Evolutionary conservation across 1,284 basidiomycete genomes (phyloP), one percentile per base, ranked within the genome.

Genomic region (Pseudozyma sp.): DNA sequence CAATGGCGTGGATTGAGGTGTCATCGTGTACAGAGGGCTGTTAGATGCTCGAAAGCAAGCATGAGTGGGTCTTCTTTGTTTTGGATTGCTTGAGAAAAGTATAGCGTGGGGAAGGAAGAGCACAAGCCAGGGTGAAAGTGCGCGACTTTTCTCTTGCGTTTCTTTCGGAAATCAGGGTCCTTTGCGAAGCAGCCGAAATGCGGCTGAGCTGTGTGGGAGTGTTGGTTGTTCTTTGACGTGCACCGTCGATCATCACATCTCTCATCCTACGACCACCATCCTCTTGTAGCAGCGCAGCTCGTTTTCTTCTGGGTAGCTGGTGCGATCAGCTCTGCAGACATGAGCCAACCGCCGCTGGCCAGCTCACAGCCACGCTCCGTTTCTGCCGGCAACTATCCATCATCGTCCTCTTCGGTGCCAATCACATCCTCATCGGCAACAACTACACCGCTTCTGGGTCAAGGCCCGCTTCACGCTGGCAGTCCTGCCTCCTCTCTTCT

Each of bases 371-470:
- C 60, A n/a, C 67, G 61, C 16, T 69, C 67, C 31, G 56, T 52
- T 19, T 64, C 67, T 16, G 67, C 67, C 4, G 67, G 67, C 60
- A 64, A 69, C 50, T 59, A 69, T n/a, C 61, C 67, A 17, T 59
- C 65, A 13, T 51, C 52, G 5, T 61, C 65, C 16, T 56, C 61
- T 3, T 56, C 61, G 4, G 35, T 45, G 19, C 43, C 60, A 24
- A 48, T 51, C 19, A 24, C 52, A 7, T 54, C 67, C 6, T 29
- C 33, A 24, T 69, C 67, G 2, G 49, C 52, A 14, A 64, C 56
- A 14, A 34, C 60, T 0, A 69, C 67, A 6, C 67, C 67, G 19
- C 33, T 64, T 16, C 48, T 69, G 4, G 52, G 48, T 9, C 67
- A 60, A 8, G 52, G 53, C n/a, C 37, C 53, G 14, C 43, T 68